Evolutionary conservation across 1,284 basidiomycete species (phyloP).

Genomic region (Cystobasidium pallidum): DNA sequence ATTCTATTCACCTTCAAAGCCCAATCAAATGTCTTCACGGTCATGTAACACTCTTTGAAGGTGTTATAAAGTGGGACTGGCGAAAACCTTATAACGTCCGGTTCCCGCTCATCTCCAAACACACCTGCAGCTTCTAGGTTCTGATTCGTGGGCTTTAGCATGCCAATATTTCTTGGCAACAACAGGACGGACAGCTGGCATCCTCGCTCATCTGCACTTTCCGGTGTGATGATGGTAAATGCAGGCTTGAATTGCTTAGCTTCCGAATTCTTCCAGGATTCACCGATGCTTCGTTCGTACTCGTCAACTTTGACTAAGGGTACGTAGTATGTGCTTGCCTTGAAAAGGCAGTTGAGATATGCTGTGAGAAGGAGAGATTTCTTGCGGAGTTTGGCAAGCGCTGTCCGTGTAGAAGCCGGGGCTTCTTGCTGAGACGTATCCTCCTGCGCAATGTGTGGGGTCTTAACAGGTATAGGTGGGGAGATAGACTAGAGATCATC

Average conservation of each 20-base stretch:
- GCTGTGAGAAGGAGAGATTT: conserved; percentile 73
- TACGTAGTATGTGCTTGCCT: conserved; percentile 65
- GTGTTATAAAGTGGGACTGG: conserved; percentile 84
- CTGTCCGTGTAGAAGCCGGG: conserved; percentile 22
- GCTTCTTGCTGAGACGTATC: conserved; percentile 42
- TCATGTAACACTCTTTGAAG: conserved; percentile 72
- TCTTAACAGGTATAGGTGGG: not conserved
- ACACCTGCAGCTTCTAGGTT: conserved; percentile 70
- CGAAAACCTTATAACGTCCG: conserved; percentile 84
- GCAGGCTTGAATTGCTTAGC: conserved; percentile 53
- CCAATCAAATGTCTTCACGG: conserved; percentile 64
- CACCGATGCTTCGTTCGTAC: conserved; percentile 28
- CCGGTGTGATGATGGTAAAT: conserved; percentile 88
- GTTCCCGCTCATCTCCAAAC: conserved; percentile 83
- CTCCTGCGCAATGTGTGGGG: not conserved
- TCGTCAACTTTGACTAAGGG: conserved; percentile 53
- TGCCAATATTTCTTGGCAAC: conserved; percentile 63
- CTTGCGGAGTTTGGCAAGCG: conserved; percentile 62
- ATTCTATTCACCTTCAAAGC: conserved; percentile 23
- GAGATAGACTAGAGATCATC: not conserved
- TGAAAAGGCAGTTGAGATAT: conserved; percentile 69
- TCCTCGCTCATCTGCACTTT: conserved; percentile 68
- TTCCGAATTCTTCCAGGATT: conserved; percentile 22
- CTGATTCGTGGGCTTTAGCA: conserved; percentile 73
- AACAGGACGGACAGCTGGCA: conserved; percentile 84